Percentiles rank a stretch among this genome's conserved stretches.
Evolutionary conservation across 2,329 filamentous ascomycete species (phyloP).

Genomic region (Trichoderma lentiforme): DNA sequence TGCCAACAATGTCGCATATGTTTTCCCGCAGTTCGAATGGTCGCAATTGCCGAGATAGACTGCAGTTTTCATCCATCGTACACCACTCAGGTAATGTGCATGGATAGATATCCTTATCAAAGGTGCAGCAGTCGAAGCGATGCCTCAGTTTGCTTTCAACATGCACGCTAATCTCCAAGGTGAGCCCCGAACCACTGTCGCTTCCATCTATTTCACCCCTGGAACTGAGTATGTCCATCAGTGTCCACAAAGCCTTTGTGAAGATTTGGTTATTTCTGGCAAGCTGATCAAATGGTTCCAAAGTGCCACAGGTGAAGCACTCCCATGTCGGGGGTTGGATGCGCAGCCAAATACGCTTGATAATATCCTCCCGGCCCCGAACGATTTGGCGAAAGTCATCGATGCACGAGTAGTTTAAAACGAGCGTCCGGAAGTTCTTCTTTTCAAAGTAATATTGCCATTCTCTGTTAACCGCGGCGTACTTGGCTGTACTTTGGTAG

Average conservation of each 20-base stretch:
- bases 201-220: background rate
- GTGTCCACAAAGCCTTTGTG: background rate
- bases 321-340: background rate
- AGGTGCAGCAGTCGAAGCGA: background rate
- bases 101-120: background rate
- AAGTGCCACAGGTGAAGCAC: background rate
- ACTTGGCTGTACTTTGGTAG: background rate
- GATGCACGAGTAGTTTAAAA: background rate
- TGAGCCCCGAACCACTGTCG: background rate
- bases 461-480: background rate
- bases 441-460: background rate
- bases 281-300: background rate
- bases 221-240: background rate
- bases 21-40: background rate
- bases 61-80: background rate
- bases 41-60: background rate
- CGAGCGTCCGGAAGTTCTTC: background rate
- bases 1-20: background rate
- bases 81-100: background rate
- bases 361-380: background rate
- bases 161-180: slow-evolving; percentile 1
- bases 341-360: slow-evolving; percentile 5
- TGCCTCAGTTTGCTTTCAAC: background rate
- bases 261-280: background rate
- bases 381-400: background rate